Percentiles rank a stretch among this genome's conserved stretches.
Evolutionary conservation across 345 rosid genomes (phyloP).

Genomic region (Eucalyptus polybractea): DNA sequence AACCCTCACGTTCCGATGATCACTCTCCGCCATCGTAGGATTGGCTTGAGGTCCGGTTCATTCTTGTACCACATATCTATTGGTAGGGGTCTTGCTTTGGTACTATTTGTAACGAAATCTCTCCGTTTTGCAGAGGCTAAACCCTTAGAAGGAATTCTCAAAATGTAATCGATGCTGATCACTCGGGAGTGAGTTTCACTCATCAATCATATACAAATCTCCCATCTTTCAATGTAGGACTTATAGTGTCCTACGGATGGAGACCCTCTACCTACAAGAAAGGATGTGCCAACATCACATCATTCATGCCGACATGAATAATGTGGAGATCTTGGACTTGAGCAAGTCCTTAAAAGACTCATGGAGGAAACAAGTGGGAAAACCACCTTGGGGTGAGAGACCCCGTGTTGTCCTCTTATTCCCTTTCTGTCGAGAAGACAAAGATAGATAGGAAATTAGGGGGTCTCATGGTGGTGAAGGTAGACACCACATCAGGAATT

Average conservation of each 20-base stretch:
- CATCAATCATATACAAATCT: background rate
- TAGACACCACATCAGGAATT: too few species aligned
- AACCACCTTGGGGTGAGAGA: too few species aligned
- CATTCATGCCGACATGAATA: background rate
- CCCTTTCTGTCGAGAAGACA: rapidly evolving
- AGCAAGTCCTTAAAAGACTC: too few species aligned
- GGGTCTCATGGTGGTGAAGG: rapidly evolving
- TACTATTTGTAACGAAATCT: background rate
- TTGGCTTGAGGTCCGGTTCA: background rate
- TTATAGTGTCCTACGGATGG: background rate
- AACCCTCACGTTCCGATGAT: background rate
- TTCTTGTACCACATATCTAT: background rate
- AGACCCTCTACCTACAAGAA: background rate
- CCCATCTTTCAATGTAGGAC: background rate
- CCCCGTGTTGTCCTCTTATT: rapidly evolving
- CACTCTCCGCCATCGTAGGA: background rate
- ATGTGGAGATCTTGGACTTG: background rate
- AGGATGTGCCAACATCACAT: background rate
- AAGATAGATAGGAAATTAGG: too few species aligned
- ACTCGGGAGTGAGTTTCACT: background rate
- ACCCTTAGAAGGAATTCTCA: background rate
- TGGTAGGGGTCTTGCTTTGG: background rate
- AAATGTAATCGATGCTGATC: rapidly evolving
- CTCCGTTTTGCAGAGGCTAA: background rate
- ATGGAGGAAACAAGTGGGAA: too few species aligned